A percentile compares a stretch with the other conserved stretches of the same genome.
Evolutionary conservation across 805 yeast species (phyloP).

Genomic region (Yamadazyma paraphyllophila): DNA sequence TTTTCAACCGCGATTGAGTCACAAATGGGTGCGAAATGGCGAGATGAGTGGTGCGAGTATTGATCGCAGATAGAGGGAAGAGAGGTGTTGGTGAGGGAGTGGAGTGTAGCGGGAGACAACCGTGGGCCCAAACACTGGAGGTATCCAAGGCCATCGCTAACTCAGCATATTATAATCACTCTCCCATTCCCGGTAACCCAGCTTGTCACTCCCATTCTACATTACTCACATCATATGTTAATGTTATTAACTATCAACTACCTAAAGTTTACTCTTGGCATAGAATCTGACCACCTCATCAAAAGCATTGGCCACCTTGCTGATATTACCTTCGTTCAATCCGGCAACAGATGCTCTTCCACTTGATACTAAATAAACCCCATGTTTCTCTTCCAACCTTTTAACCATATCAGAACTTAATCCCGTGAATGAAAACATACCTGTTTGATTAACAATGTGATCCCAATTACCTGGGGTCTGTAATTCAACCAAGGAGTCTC

Average conservation of each 20-base stretch:
- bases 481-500: conserved; percentile 56
- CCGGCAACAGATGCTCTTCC: conserved; percentile 97
- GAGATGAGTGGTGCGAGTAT: too few relatives aligned
- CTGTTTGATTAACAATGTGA: conserved; percentile 86
- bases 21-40: conserved; percentile 1
- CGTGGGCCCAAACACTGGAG: too few relatives aligned
- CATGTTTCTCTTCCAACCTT: conserved; percentile 73
- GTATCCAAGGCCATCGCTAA: too few relatives aligned
- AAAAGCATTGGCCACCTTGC: conserved; percentile 74
- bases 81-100: too few relatives aligned
- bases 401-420: conserved; percentile 72
- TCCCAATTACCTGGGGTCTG: conserved; percentile 89
- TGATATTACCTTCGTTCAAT: conserved; percentile 74
- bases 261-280: conserved; percentile 22
- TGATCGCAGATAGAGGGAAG: too few relatives aligned
- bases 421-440: conserved; percentile 97
- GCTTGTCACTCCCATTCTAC: too few relatives aligned
- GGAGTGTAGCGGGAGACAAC: too few relatives aligned
- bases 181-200: too few relatives aligned
- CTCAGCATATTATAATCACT: too few relatives aligned
- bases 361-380: conserved; percentile 72
- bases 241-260: background rate
- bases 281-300: conserved; percentile 65
- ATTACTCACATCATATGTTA: background rate
- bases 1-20: conserved; percentile 5